Evolutionary conservation across 306 rosid species (phyloP).

Genomic region (Sicyos baderoa): DNA sequence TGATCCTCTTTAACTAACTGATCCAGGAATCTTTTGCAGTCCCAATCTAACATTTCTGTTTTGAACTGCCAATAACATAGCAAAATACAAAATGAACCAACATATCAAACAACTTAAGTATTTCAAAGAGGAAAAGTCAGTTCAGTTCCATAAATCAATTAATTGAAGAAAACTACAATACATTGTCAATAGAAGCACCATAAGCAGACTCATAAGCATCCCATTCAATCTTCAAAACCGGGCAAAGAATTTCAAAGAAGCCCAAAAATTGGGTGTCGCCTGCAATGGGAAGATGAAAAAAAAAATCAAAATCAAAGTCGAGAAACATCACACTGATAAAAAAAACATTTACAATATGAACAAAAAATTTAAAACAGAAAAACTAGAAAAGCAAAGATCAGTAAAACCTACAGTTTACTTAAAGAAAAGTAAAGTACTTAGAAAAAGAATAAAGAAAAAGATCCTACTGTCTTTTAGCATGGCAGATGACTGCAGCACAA

Average conservation of each 20-base stretch:
- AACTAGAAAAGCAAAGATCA: not conserved
- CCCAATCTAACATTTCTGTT: slow-evolving; percentile 51
- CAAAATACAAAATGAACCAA: slow-evolving; percentile 15
- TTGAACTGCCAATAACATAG: slow-evolving; percentile 46
- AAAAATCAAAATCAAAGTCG: slow-evolving; percentile 1
- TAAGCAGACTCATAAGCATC: slow-evolving; percentile 36
- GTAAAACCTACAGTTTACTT: not conserved
- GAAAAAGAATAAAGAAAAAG: slow-evolving; percentile 12
- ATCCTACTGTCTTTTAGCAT: slow-evolving; percentile 35
- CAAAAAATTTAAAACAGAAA: not conserved
- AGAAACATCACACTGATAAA: not conserved
- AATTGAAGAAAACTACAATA: slow-evolving; percentile 20
- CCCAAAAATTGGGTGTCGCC: slow-evolving; percentile 34
- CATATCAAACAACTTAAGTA: not conserved
- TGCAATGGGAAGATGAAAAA: slow-evolving; percentile 18
- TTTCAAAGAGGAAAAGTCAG: not conserved
- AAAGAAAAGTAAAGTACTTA: not conserved
- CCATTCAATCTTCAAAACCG: slow-evolving; percentile 68
- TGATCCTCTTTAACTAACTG: slow-evolving; percentile 36
- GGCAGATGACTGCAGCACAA: slow-evolving; percentile 51
- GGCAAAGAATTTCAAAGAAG: slow-evolving; percentile 43
- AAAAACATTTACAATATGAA: not conserved
- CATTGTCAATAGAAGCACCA: slow-evolving; percentile 50
- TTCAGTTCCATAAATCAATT: not conserved
- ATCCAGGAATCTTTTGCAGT: slow-evolving; percentile 49